Evolutionary conservation across 2,329 filamentous ascomycete species (phyloP), one percentile per base, ranked within the genome.

Genomic region (Aspergillus novoparasiticus): DNA sequence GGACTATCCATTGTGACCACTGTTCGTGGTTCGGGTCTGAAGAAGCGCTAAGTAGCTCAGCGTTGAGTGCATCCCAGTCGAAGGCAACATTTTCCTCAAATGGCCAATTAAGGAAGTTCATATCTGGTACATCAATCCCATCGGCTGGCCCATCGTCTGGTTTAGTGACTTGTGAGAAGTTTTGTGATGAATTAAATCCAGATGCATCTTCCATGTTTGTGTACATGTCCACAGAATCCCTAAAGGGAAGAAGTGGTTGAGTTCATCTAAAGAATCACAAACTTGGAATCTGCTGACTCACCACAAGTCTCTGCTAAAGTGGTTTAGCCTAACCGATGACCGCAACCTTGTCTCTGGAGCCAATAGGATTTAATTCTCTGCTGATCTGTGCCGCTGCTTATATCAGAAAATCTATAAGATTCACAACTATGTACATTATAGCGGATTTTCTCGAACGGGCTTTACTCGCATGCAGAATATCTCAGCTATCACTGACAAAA

Each of bases 401-500:
- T n/a, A n/a, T n/a, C 19, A 41, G 16, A 9, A 41, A 14, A 36
- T 41, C 39, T 48, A 28, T 14, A 48, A 26, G 19, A 26, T 19
- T 9, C 11, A n/a, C 14, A 10, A n/a, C 23, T 50, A 50, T 50
- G 16, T 28, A 50, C 23, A 50, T n/a, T n/a, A 26, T 26, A 50
- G 11, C 9, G 30, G 14, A 19, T 10, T 28, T 30, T 32, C 9
- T 26, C 6, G 19, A 28, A 28, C 26, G 26, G 26, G 26, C 10
- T 28, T 30, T 32, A 3, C 9, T 26, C 6, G 19, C 30, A 50
- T n/a, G n/a, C 39, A 10, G 6, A 21, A 53, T 39, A 41, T 39
- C 39, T 41, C 19, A 26, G 19, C 23, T 4, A 34, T 67, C 48
- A 65, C 39, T 61, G 59, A 56, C 72, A 73, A 36, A 72, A 66